Base-by-base conservation (phyloP, 352 stramenopile genomes). In the Nothophytophthora sp. region DNA sequence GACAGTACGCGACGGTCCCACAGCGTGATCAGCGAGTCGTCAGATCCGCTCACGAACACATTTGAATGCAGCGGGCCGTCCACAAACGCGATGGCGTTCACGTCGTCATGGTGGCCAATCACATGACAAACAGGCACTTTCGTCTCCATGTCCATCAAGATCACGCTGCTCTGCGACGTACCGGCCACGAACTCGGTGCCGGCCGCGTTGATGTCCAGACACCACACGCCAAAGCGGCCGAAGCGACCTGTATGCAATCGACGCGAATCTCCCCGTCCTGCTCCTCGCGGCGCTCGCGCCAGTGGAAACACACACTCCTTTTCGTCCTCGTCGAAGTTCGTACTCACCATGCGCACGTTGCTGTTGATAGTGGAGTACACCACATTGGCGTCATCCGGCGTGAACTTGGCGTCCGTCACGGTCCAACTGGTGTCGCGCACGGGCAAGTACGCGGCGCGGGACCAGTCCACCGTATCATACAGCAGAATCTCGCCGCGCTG, bases 41-140 rank as follows among this genome's bases (percentile, higher is more conserved):
- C 85, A 48, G 85, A 95, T 16, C 85, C 85, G 42, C 78, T 91
- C 28, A 91, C 80, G 53, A 95, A 92, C 50, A 95, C 76, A 43
- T 95, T 95, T 44, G 85, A 86, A 51, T 86, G 81, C 40, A 92
- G 49, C 23, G 75, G 71, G 5, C 84, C 80, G 34, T 95, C 85
- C 16, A 92, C 81, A 50, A 95, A 95, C 12, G 81, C 80, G 40
- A 95, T 90, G 7, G 81, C 82, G 34, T 95, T 95, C 34, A 95
- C 81, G 40, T 95, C 74, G 38, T 95, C 73, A 10, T 80, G 50
- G 56, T 95, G 85, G 3, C 76, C 85, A 16, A 81, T 47, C 16
- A 86, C 79, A 48, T 95, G 76, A 43, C 78, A 89, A 57, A 90
- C 41, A 5, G 75, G 61, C 38, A 71, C 83, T 34, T 68, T 60